phyloP scores from a whole-genome alignment of 129 eudicot genomes.

The Ambrosia artemisiifolia region DNA sequence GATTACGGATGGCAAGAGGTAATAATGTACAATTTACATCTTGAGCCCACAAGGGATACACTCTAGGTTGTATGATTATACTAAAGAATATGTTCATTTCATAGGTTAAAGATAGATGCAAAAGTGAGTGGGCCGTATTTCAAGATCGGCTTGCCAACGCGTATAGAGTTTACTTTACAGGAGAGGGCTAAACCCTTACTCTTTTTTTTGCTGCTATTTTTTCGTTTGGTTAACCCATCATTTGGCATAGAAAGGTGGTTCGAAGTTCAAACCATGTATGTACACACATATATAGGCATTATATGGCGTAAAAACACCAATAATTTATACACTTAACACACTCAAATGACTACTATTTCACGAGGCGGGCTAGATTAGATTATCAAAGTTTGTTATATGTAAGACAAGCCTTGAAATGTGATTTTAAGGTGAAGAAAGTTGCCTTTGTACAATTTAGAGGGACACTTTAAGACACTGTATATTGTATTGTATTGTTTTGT shows the following conservation, averaged over 20 bases:
- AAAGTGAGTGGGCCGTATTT: constrained; percentile 14
- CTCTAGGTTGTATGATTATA: not conserved
- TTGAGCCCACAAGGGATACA: not conserved
- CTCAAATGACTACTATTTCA: not conserved
- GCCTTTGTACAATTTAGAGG: not conserved
- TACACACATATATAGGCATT: not conserved
- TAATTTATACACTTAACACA: not conserved
- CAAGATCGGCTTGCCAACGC: constrained; percentile 19
- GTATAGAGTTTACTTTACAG: not conserved
- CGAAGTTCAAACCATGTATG: not conserved
- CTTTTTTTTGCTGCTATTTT: not conserved
- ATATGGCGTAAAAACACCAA: not conserved
- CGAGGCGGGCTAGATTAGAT: not conserved
- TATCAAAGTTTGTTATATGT: not conserved
- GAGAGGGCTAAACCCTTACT: not conserved
- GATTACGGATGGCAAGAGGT: constrained; percentile 19
- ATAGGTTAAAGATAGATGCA: constrained; percentile 21
- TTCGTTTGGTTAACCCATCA: not conserved
- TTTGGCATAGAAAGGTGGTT: constrained; percentile 1
- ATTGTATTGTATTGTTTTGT: not conserved
- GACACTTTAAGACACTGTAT: not conserved
- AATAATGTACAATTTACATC: not conserved
- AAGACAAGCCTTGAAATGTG: not conserved
- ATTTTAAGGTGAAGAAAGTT: not conserved
- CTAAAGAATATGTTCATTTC: not conserved